Evolutionary conservation across 78 protist species (phyloP), one percentile per base, ranked within the genome.

Genomic region (Pigoraptor vietnamica): DNA sequence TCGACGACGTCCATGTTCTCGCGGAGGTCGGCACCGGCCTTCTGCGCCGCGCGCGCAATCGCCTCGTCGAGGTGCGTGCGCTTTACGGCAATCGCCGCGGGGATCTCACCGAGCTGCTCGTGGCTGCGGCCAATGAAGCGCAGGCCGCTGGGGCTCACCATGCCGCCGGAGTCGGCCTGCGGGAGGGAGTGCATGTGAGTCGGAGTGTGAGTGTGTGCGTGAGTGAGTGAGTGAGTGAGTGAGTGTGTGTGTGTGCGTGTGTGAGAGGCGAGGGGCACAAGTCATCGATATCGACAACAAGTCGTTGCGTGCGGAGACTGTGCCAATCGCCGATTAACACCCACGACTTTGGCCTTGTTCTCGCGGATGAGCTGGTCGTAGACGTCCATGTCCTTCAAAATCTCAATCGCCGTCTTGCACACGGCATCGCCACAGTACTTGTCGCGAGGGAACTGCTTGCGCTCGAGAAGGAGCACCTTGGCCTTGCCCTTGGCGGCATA

Each of bases 351-450:
- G 55, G 93, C 95, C 83, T 92, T 91, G 40, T 94, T 89, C 81
- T 92, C 94, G 79, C 89, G 91, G 88, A 94, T 91, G 40, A 94
- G 56, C 67, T 94, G 92, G 91, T 92, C 89, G 94, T 91, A 91
- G 56, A 94, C 94, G 90, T 94, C 95, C 95, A 94, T 94, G 33
- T 94, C 95, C 87, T 93, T 86, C 79, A 94, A 87, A 40, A 94
- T 94, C 39, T 92, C 95, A 81, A 91, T 92, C 86, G 95, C 95
- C 92, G 88, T 92, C 56, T 92, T 92, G 36, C 94, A 92, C 82
- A 94, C 95, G 23, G 95, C 95, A 86, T 94, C 95, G 91, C 95
- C 95, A 40, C 95, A 94, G 92, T 90, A 92, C 93, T 94, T 94
- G 92, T 94, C 95, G 82, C 95, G 93, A 84, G 95, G 95, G 94